Evolutionary conservation across 768 basidiomycete genomes (phyloP), one percentile per base, ranked within the genome.

Genomic region (Galerina sulciceps): DNA sequence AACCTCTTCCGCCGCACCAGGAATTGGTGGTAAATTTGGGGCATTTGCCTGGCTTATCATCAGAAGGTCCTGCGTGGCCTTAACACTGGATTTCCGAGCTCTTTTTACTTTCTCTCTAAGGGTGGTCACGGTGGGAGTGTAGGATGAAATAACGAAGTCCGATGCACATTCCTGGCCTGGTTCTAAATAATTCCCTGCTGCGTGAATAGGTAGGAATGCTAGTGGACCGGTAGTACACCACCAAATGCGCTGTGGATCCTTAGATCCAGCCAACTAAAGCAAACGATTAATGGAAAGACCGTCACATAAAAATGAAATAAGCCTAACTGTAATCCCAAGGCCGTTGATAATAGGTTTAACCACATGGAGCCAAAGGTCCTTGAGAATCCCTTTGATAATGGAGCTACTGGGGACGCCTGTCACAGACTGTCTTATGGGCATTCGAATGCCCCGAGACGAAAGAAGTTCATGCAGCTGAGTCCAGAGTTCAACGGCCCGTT

Each of bases 211-310:
- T 4, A 64, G 48, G 36, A 60, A 60, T 18, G 55, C 34, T 35
- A 64, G 52, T 10, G 40, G 49, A 11, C 62, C 62, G 1, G 62
- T 64, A 18, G 59, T 59, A 43, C 59, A 64, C 62, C 62, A 64
- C 62, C 62, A 64, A 20, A 64, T 31, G 20, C 62, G 37, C 15
- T 17, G 46, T 37, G 14, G 26, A 31, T 51, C 43, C 46, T 41
- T 22, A 10, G 17, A n/a, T 13, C 34, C 14, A 17, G 50, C 11
- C 17, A 26, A 17, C 20, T 36, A 51, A 14, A 17, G n/a, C 18
- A 18, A 3, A 10, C n/a, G 8, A 26, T 43, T 42, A 45, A 10
- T 15, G 20, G 35, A 20, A 37, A 8, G 2, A 26, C 18, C 20
- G 8, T 4, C 35, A 14, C 22, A 43, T 14, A 18, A 35, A 13